These are phyloP conservation scores for Catharanthus roseus DNA, from an alignment of 257 asterid genomes.

Conservation along the genomic window DNA sequence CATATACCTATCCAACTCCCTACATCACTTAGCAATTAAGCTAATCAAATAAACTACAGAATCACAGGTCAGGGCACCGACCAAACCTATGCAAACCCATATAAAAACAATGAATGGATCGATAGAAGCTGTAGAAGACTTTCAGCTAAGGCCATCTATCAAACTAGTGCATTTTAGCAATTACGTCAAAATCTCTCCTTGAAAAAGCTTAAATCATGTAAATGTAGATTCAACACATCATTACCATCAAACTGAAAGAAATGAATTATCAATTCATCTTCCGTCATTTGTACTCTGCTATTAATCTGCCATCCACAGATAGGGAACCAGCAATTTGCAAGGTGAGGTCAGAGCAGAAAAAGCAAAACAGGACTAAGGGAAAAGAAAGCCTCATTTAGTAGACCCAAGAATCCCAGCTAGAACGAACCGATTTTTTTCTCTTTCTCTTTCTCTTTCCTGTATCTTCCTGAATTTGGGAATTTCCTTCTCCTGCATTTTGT, in stretches of 20 bases:
- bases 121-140: no score
- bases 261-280: constrained; percentile 78
- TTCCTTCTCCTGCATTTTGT: constrained; percentile 26
- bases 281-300: constrained; percentile 78
- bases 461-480: constrained; percentile 28
- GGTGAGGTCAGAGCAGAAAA: constrained; percentile 13
- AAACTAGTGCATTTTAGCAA: not conserved
- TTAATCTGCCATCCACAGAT: constrained; percentile 36
- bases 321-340: constrained; percentile 8
- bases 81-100: not conserved
- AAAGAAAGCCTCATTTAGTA: constrained; percentile 10
- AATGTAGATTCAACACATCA: constrained; percentile 14
- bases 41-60: not conserved
- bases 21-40: not conserved
- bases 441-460: constrained; percentile 54
- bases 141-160: not conserved
- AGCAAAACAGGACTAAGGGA: constrained; percentile 7
- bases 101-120: no score
- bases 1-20: not conserved
- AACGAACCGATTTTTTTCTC: constrained; percentile 58
- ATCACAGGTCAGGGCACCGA: not conserved
- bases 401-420: constrained; percentile 18
- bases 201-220: constrained; percentile 1
- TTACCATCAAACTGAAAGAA: constrained; percentile 94
- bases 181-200: not conserved